phyloP scores from a whole-genome alignment of 2,329 filamentous ascomycete genomes.

The Corniculantispora saksenae region DNA sequence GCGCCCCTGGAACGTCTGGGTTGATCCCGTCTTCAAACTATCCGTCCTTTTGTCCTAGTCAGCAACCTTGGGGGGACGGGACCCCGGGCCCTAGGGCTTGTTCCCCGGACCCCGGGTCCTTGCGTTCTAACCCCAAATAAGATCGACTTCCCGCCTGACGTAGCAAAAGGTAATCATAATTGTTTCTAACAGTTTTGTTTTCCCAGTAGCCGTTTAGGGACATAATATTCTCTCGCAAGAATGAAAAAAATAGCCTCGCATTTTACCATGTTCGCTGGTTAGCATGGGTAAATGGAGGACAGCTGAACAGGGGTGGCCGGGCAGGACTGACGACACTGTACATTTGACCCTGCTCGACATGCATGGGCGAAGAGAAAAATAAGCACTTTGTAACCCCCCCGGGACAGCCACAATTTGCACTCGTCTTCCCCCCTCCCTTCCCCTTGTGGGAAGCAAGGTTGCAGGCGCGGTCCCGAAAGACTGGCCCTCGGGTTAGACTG shows the following conservation, averaged over 20 bases:
- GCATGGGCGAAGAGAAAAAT: not conserved
- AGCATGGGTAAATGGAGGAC: no score
- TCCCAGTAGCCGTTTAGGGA: not conserved
- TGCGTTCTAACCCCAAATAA: not conserved
- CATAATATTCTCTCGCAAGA: not conserved
- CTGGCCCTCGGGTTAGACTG: not conserved
- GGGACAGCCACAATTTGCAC: not conserved
- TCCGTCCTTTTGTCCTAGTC: no score
- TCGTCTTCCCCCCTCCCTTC: not conserved
- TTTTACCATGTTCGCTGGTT: no score
- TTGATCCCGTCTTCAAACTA: no score
- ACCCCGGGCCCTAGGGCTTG: not conserved
- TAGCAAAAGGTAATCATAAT: no score
- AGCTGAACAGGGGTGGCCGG: no score
- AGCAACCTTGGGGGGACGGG: not conserved
- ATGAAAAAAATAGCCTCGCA: no score
- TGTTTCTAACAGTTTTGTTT: not conserved
- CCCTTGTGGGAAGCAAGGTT: not conserved
- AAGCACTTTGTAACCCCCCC: not conserved
- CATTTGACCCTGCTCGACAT: constrained; percentile 2
- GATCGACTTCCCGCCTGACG: not conserved
- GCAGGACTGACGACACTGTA: not conserved
- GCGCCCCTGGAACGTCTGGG: no score
- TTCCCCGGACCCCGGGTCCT: not conserved
- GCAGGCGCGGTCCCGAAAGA: constrained; percentile 12